Evolutionary conservation across 805 yeast genomes (phyloP).

Genomic region (Saccharomycopsis guyanensis): DNA sequence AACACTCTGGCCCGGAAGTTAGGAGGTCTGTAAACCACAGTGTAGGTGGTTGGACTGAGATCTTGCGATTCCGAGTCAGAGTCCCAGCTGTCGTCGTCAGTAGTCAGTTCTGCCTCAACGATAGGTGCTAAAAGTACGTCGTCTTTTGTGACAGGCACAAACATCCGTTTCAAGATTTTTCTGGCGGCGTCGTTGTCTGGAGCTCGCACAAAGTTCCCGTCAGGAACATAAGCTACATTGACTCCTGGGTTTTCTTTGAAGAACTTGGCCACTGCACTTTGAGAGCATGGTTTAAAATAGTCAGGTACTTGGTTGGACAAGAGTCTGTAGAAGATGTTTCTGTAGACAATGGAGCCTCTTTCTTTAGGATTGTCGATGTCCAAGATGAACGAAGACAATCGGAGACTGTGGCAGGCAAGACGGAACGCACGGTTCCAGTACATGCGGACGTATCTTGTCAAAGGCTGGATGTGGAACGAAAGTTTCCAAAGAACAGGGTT

Average conservation of each 20-base stretch:
- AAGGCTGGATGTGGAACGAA: conserved; percentile 17
- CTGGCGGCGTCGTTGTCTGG: conserved; percentile 78
- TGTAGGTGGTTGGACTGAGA: conserved; percentile 40
- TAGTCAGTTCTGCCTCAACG: conserved; percentile 31
- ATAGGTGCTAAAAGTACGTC: conserved; percentile 45
- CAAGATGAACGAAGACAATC: conserved; percentile 76
- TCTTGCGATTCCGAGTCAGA: conserved; percentile 37
- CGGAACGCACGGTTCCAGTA: conserved; percentile 62
- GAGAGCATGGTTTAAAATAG: conserved; percentile 48
- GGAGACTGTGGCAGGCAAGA: conserved; percentile 44
- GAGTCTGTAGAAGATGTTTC: conserved; percentile 30
- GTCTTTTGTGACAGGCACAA: conserved; percentile 75
- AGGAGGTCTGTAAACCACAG: conserved; percentile 85
- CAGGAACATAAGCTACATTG: conserved; percentile 61
- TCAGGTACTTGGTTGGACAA: conserved; percentile 45
- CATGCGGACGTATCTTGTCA: conserved; percentile 33
- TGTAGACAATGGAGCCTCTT: conserved; percentile 59
- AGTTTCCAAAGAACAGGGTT: conserved; percentile 9
- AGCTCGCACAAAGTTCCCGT: conserved; percentile 78
- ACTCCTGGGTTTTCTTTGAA: conserved; percentile 37
- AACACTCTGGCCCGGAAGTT: conserved; percentile 53
- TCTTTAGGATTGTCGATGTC: conserved; percentile 56
- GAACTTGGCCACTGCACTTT: conserved; percentile 35
- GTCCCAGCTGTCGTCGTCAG: conserved; percentile 25
- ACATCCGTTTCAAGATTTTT: conserved; percentile 53